Conservation (phyloP, 805 yeast species). For the Zygotorulaspora florentina region DNA sequence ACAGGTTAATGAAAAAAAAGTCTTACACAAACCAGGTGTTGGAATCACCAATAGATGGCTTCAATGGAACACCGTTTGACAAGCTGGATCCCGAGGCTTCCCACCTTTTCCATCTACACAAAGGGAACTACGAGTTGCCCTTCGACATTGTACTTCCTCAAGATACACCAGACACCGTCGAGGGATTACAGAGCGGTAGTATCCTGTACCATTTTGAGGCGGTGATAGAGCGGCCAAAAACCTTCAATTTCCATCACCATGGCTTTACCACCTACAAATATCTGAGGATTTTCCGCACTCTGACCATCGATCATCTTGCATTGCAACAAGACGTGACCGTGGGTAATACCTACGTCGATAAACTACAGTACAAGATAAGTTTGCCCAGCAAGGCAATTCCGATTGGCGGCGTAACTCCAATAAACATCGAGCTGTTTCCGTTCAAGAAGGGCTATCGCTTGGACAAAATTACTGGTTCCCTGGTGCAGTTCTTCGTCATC, state of each 20-base stretch:
- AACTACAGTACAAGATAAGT: constrained; percentile 80
- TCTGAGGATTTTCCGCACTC: constrained; percentile 73
- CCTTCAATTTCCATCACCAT: constrained; percentile 2
- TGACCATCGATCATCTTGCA: constrained; percentile 68
- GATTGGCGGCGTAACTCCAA: constrained; percentile 69
- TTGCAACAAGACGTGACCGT: constrained; percentile 74
- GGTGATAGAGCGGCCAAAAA: constrained; percentile 53
- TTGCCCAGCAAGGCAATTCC: constrained; percentile 86
- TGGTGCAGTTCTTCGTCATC: constrained; percentile 61
- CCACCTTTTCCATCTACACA: constrained; percentile 41
- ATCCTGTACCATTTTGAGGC: constrained; percentile 70
- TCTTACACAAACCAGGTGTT: constrained; percentile 15
- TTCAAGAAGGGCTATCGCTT: constrained; percentile 69
- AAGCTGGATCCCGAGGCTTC: constrained; percentile 16
- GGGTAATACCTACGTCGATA: constrained; percentile 86
- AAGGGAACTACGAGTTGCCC: constrained; percentile 84
- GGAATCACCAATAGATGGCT: constrained; percentile 29
- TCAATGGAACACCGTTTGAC: constrained; percentile 35
- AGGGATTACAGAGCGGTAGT: constrained; percentile 79
- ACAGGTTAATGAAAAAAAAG: constrained; percentile 12
- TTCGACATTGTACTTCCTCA: constrained; percentile 82
- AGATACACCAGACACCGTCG: constrained; percentile 77
- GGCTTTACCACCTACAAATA: constrained; percentile 48
- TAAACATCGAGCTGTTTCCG: constrained; percentile 70
- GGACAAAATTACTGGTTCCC: constrained; percentile 60